Base-by-base conservation (phyloP, 345 rosid species). In the Aegle marmelos region DNA sequence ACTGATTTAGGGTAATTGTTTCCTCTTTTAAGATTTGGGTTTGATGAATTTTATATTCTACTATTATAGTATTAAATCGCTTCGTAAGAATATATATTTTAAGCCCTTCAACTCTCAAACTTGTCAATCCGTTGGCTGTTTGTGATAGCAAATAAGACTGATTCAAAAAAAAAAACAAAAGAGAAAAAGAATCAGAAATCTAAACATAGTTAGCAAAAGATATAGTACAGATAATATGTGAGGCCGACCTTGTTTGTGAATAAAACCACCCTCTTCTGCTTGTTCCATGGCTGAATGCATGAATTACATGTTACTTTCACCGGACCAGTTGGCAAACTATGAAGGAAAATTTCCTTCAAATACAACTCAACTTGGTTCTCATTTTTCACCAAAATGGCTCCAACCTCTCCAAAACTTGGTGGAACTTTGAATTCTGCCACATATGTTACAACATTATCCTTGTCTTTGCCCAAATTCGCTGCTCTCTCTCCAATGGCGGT, bases 281-380 rank as follows among this genome's bases (percentile, higher is more conserved):
- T 81, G 72, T 85, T 78, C 83, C 91, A 90, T 33, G 94, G 83
- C 37, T 83, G 81, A 62, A 94, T 83, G 94, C 96, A 94, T 0
- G 96, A 94, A 9, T 78, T 37, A 73, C 96, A 91, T 8, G 79
- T 45, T 6, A 94, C 41, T 72, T 17, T 82, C 16, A 92, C 57
- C 1, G 33, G 33, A 31, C 33, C 33, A 31, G 33, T 3, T 31
- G 33, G 1, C 3, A 31, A 31, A 31, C 33, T 31, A 0, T 85
- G 41, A 45, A 94, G 85, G 33, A 78, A 79, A 7, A 94, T 80
- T 11, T 86, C 85, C 56, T 74, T 75, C 34, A 94, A 5, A 74
- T 24, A 83, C 85, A 92, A 90, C 88, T 94, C 98, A 63, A 74
- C 83, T 45, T 85, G 91, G 82, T 91, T 92, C 79, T 91, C 91